phyloP scores from a whole-genome alignment of 2,329 filamentous ascomycete species.

The Fusarium sterilihyphosum region DNA sequence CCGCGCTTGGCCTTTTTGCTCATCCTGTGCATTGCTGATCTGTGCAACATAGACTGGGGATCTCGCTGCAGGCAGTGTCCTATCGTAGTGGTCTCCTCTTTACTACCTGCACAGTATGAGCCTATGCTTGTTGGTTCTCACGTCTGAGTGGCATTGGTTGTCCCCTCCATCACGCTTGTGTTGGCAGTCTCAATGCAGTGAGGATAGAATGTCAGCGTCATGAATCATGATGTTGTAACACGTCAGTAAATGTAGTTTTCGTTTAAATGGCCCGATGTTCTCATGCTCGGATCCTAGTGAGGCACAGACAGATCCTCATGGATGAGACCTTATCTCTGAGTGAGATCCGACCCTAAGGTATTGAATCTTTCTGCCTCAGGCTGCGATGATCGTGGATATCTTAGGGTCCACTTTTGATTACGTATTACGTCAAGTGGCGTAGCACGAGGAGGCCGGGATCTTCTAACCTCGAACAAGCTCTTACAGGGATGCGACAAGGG shows the following conservation, averaged over 20 bases:
- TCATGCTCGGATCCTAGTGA: background rate
- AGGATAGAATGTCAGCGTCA: background rate
- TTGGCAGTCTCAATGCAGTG: constrained; percentile 15
- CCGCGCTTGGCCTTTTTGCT: background rate
- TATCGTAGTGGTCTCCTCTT: background rate
- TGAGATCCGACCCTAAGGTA: background rate
- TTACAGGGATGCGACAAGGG: constrained; percentile 6
- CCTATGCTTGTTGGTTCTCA: constrained; percentile 2
- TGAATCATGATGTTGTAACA: background rate
- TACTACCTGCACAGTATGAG: background rate
- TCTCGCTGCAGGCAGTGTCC: background rate
- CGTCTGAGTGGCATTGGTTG: background rate
- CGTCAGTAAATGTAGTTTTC: background rate
- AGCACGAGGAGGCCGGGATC: constrained; percentile 15
- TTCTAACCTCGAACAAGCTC: constrained; percentile 14
- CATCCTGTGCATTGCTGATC: background rate
- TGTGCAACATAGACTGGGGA: background rate
- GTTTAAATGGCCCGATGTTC: background rate
- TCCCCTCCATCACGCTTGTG: background rate
- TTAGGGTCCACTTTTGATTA: constrained; percentile 19
- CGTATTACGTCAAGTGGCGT: constrained; percentile 40
- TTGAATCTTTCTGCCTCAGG: constrained; percentile 15
- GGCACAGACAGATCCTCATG: background rate
- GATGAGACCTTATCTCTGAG: constrained; percentile 6
- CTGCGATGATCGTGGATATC: background rate